These are phyloP conservation scores for Thielaviopsis musarum DNA, from an alignment of 2,329 filamentous ascomycete species.

Conservation along the genomic window DNA sequence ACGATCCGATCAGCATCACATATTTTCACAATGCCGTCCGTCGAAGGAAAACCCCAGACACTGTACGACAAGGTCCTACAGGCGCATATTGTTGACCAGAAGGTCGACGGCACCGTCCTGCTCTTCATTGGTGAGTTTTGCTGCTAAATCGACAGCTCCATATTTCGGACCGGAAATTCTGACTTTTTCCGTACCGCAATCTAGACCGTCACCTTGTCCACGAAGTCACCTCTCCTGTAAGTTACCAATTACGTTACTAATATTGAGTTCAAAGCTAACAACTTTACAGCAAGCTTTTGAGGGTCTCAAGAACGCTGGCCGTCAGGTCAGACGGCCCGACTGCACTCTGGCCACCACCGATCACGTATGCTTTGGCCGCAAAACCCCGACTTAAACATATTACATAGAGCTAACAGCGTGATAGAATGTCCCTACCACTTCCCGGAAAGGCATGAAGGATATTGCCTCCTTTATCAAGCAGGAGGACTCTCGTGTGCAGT, in stretches of 20 bases:
- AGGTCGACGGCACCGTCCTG: slow-evolving; percentile 79
- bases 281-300: slow-evolving; percentile 76
- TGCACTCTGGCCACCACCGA: slow-evolving; percentile 94
- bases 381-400: slow-evolving; percentile 7
- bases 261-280: slow-evolving; percentile 12
- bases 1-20: neutral
- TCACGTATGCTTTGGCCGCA: slow-evolving; percentile 48
- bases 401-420: slow-evolving; percentile 13
- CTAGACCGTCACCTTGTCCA: slow-evolving; percentile 88
- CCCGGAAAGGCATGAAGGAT: slow-evolving; percentile 84
- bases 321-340: slow-evolving; percentile 81
- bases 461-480: slow-evolving; percentile 89
- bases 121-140: slow-evolving; percentile 71
- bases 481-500: slow-evolving; percentile 84
- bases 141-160: neutral
- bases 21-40: slow-evolving; percentile 55
- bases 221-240: slow-evolving; percentile 90
- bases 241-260: slow-evolving; percentile 18
- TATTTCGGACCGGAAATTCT: neutral
- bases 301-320: slow-evolving; percentile 74
- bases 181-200: neutral
- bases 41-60: slow-evolving; percentile 57
- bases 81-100: slow-evolving; percentile 87
- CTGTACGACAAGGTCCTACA: slow-evolving; percentile 97
- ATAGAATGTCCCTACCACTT: slow-evolving; percentile 84